Conservation (phyloP, 2,329 filamentous ascomycete species). For the Pseudogymnoascus sp. region DNA sequence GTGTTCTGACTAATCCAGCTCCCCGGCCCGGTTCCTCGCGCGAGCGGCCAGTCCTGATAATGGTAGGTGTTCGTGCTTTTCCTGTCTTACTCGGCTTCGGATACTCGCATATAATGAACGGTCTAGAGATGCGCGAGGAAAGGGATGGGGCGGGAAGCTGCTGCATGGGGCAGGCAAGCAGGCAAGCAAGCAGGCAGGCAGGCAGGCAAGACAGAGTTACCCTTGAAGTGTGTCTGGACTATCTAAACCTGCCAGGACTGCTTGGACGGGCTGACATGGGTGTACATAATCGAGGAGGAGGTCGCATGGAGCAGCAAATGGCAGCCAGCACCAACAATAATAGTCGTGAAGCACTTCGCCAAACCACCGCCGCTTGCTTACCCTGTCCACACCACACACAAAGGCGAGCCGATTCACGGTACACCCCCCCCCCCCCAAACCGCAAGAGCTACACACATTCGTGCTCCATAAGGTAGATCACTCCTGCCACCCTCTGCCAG, state of each 20-base stretch:
- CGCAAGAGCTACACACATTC: background rate
- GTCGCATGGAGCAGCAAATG: background rate
- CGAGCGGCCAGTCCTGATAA: background rate
- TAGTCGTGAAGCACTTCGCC: background rate
- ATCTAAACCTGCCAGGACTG: background rate
- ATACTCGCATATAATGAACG: background rate
- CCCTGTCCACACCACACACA: background rate
- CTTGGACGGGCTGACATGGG: background rate
- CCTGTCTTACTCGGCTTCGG: conserved; percentile 3
- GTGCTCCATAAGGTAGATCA: background rate
- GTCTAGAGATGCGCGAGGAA: background rate
- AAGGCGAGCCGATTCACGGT: background rate
- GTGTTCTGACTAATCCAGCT: background rate
- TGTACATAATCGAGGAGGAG: background rate
- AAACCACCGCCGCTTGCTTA: background rate
- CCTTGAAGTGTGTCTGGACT: background rate
- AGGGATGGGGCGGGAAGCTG: background rate
- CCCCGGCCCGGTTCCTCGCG: background rate
- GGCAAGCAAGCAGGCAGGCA: too few species aligned
- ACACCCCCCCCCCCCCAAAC: background rate
- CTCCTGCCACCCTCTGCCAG: background rate
- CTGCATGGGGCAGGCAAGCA: background rate
- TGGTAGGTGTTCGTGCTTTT: conserved; percentile 2
- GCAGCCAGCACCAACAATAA: background rate
- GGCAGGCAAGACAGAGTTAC: background rate